These are phyloP conservation scores for Knufia fluminis DNA, from an alignment of 2,329 filamentous ascomycete species.

Conservation along the genomic window DNA sequence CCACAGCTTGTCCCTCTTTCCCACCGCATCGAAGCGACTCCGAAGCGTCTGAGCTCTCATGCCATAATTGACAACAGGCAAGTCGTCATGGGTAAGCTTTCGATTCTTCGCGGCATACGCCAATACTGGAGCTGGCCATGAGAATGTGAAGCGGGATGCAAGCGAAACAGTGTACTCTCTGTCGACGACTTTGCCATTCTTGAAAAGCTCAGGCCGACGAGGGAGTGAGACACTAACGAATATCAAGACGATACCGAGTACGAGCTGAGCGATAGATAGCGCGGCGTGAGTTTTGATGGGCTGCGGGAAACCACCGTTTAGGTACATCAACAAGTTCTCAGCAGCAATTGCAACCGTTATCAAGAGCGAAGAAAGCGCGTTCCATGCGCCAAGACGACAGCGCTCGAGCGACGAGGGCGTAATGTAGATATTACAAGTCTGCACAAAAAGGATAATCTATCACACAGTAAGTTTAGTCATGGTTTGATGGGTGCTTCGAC, in stretches of 20 bases:
- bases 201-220: slow-evolving; percentile 58
- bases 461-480: slow-evolving; percentile 1
- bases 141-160: slow-evolving; percentile 54
- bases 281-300: slow-evolving; percentile 16
- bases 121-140: slow-evolving; percentile 53
- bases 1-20: slow-evolving; percentile 43
- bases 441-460: slow-evolving; percentile 19
- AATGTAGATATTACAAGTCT: slow-evolving; percentile 17
- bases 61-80: slow-evolving; percentile 51
- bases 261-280: slow-evolving; percentile 21
- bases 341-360: slow-evolving; percentile 17
- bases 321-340: slow-evolving; percentile 20
- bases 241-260: slow-evolving; percentile 34
- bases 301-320: slow-evolving; percentile 10
- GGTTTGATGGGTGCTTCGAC: slow-evolving; percentile 24
- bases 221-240: slow-evolving; percentile 49
- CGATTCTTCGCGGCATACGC: slow-evolving; percentile 47
- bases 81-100: slow-evolving; percentile 52
- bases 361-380: slow-evolving; percentile 15
- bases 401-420: slow-evolving; percentile 16
- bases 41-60: slow-evolving; percentile 45
- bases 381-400: slow-evolving; percentile 18
- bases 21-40: slow-evolving; percentile 36
- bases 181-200: slow-evolving; percentile 53
- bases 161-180: slow-evolving; percentile 52